Base-by-base conservation (phyloP, 306 rosid species). In the Casuarina glauca region DNA sequence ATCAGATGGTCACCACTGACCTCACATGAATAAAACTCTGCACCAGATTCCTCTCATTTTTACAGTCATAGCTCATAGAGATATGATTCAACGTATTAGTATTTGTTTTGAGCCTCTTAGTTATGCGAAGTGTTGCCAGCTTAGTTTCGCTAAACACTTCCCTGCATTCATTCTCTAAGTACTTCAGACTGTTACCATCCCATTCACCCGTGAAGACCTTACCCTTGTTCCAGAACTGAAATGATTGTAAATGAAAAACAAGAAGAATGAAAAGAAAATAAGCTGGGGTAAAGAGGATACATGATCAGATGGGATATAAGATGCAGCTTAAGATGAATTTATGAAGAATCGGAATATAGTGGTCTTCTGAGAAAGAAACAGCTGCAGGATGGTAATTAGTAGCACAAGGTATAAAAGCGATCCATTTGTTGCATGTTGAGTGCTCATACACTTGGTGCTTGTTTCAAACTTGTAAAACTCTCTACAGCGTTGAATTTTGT, bases 101-200 rank as follows among this genome's bases (percentile, higher is more conserved):
- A 1, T 36, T 36, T 44, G 36, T 62, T 62, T 62, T 62, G n/a
- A 62, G 36, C 44, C 42, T 11, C 64, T 36, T 38, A 62, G 69
- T 17, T 66, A 42, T 17, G 71, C 50, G 15, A 66, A 66, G 50
- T 49, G 42, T 26, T 41, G 50, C 71, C 71, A 66, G 48, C 70
- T 66, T 42, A 42, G 49, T 57, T 73, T 42, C 15, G 1, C 35
- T 45, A 8, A 51, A 4, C 19, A 9, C 53, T 13, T 17, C 78
- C 12, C 60, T 2, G 26, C n/a, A 6, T 57, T 43, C 35, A 74
- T 61, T 74, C 78, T 57, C 41, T 7, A 12, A 26, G 32, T 26
- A 26, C 32, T 26, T 26, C 32, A 26, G 52, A 44, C 6, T 58
- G 70, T 57, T 43, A 20, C 70, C 61, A 44, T 44, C 55, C 26